A percentile compares a stretch with the other conserved stretches of the same genome.
Evolutionary conservation across 192 early-diverging fungal species (phyloP).

Genomic region (Podila horticola): DNA sequence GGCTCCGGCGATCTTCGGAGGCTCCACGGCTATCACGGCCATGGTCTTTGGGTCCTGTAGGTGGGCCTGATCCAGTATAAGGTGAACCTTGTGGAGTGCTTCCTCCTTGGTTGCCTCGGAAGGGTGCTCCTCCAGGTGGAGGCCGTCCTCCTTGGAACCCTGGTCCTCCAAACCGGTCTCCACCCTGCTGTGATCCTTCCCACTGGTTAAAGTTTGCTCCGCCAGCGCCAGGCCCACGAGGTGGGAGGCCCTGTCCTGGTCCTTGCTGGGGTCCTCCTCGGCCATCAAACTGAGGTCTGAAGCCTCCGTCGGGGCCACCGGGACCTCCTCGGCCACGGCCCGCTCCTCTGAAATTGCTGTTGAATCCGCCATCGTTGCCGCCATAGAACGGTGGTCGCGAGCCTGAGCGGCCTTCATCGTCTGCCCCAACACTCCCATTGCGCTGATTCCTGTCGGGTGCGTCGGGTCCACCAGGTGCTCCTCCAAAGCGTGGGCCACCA

Average conservation of each 20-base stretch:
- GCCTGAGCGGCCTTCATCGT: neutral
- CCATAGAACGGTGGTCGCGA: neutral
- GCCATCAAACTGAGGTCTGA: constrained; percentile 14
- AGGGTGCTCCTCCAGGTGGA: neutral
- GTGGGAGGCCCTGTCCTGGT: constrained; percentile 9
- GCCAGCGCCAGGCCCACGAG: constrained; percentile 2
- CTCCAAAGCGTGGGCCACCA: constrained; percentile 29
- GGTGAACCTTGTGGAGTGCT: constrained; percentile 17
- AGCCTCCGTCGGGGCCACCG: constrained; percentile 16
- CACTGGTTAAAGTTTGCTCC: constrained; percentile 28
- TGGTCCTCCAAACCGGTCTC: constrained; percentile 15
- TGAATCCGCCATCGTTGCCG: neutral
- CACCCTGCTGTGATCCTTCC: constrained; percentile 13
- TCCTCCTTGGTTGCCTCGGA: constrained; percentile 20
- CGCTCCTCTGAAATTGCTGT: neutral
- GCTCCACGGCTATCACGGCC: constrained; percentile 17
- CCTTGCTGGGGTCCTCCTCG: constrained; percentile 12
- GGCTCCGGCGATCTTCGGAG: constrained; percentile 30
- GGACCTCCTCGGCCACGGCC: constrained; percentile 32
- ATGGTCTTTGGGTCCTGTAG: neutral
- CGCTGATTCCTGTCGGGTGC: constrained; percentile 12
- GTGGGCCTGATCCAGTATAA: constrained; percentile 10
- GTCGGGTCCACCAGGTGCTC: constrained; percentile 22
- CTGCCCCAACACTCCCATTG: neutral
- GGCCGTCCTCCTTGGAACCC: constrained; percentile 36